Evolutionary conservation across 192 early-diverging fungal species (phyloP).

Genomic region (Podila epigama): DNA sequence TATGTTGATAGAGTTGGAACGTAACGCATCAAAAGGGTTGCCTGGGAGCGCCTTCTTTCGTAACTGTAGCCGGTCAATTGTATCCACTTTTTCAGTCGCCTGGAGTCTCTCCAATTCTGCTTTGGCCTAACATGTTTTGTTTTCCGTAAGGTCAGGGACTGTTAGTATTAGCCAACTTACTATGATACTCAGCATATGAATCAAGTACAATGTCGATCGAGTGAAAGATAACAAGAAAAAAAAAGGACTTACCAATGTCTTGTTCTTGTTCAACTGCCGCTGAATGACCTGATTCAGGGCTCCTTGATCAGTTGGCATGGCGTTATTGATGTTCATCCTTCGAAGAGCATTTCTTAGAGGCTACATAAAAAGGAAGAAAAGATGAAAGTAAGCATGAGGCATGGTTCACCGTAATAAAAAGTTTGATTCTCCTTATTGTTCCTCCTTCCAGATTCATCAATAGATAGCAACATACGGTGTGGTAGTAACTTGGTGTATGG

Average conservation of each 20-base stretch:
- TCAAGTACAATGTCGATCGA: too few relatives aligned
- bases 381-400: conserved; percentile 28
- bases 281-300: conserved; percentile 2
- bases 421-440: neutral
- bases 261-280: conserved; percentile 35
- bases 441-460: neutral
- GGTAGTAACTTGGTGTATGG: conserved; percentile 70
- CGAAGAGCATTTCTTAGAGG: conserved; percentile 30
- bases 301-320: conserved; percentile 29
- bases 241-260: conserved; percentile 36
- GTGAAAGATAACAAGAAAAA: too few relatives aligned
- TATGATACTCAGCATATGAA: too few relatives aligned
- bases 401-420: neutral
- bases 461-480: conserved; percentile 53
- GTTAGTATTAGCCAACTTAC: neutral
- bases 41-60: conserved; percentile 51
- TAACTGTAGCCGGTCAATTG: conserved; percentile 28
- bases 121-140: conserved; percentile 11
- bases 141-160: neutral
- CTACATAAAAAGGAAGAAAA: neutral
- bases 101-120: conserved; percentile 30
- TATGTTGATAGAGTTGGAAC: conserved; percentile 59
- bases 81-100: conserved; percentile 26
- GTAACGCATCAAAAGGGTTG: conserved; percentile 74
- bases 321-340: conserved; percentile 48